phyloP scores from a whole-genome alignment of 2,329 filamentous ascomycete species.

The Nigrospora oryzae region DNA sequence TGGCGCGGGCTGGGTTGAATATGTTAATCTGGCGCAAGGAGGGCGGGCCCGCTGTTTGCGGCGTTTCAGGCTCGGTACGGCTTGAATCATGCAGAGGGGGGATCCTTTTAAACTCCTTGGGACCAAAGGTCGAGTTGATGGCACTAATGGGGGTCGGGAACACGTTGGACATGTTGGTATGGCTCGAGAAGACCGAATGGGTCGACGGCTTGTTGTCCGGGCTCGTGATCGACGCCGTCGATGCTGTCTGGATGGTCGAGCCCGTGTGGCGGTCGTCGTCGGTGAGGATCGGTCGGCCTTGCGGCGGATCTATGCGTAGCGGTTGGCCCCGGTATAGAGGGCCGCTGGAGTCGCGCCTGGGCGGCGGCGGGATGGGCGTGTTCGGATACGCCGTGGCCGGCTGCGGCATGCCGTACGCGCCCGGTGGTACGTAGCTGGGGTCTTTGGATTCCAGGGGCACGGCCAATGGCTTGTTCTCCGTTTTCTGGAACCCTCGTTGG shows the following conservation, averaged over 20 bases:
- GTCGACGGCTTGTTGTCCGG: conserved; percentile 56
- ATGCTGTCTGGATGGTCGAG: conserved; percentile 35
- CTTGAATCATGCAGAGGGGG: conserved; percentile 52
- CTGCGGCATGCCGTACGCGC: conserved; percentile 55
- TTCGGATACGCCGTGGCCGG: conserved; percentile 22
- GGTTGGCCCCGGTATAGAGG: conserved; percentile 54
- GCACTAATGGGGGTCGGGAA: conserved; percentile 59
- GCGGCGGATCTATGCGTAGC: conserved; percentile 55
- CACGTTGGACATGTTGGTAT: conserved; percentile 46
- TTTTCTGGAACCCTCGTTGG: conserved; percentile 72
- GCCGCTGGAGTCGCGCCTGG: conserved; percentile 41
- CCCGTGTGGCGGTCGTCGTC: conserved; percentile 54
- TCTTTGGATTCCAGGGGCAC: conserved; percentile 82
- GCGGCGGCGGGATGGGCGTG: conserved; percentile 16
- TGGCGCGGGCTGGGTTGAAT: conserved; percentile 40
- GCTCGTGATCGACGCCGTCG: conserved; percentile 48
- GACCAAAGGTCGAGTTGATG: conserved; percentile 23
- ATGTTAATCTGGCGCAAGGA: conserved; percentile 50
- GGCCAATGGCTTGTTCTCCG: conserved; percentile 57
- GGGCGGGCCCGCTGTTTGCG: conserved; percentile 32
- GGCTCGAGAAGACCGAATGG: conserved; percentile 37
- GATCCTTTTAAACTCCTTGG: conserved; percentile 51
- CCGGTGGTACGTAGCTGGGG: conserved; percentile 50
- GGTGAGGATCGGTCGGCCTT: conserved; percentile 43
- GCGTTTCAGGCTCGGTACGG: conserved; percentile 45